Evolutionary conservation across 75 land plant genomes (phyloP), one percentile per base, ranked within the genome.

Genomic region (Selaginella tamariscina): DNA sequence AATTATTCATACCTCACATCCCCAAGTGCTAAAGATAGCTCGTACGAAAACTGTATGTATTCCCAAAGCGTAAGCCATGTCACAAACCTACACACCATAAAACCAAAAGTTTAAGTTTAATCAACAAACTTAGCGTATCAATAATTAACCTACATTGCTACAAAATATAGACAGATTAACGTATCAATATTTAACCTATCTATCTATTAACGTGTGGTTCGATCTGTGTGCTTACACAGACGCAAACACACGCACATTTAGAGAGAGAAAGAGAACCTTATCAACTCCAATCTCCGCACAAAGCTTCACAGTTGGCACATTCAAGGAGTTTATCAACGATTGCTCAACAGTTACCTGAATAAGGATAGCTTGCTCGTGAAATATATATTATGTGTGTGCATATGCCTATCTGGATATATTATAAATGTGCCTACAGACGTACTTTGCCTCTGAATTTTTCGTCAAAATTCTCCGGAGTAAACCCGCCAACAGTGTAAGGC

Each of bases 1-100:
- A n/a, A n/a, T n/a, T n/a, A n/a, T n/a, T n/a, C 78, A 11, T 70
- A 75, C 80, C 81, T 79, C 79, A 62, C 79, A 79, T 55, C 79
- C 79, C 81, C 81, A 33, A 79, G 73, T 1, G 79, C 70, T 66
- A 79, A 30, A 27, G 74, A 30, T 24, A 79, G 74, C 24, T 79
- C 81, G 56, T 66, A 55, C 11, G 81, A 79, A 55, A 65, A 59
- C 39, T 26, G 74, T 65, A 22, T 76, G 70, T 44, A 79, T 71
- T 32, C 82, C 82, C 68, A 80, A 66, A 68, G 67, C 71, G 20
- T 32, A 55, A 24, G 72, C 75, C 82, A 80, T 80, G 21, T 64
- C 56, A 59, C 64, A 68, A 29, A 80, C 80, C 81, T 79, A 59
- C 21, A 59, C 54, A 49, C 18, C 20, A 78, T 49, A 26, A 13